These are phyloP conservation scores for Deinandra increscens DNA, from an alignment of 129 eudicot species.

Conservation along the genomic window DNA sequence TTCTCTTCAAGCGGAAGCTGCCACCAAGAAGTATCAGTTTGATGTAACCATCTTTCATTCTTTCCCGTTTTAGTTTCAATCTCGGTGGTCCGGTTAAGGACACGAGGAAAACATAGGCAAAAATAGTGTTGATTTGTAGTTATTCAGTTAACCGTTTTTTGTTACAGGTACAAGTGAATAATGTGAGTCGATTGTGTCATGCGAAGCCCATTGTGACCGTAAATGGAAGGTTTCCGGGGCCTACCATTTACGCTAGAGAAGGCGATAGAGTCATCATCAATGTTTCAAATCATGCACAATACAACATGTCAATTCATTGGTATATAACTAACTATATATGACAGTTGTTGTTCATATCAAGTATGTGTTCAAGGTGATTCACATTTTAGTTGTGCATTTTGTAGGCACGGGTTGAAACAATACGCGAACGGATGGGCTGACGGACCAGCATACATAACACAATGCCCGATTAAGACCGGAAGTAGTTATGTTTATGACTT, in stretches of 20 bases:
- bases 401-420: conserved; percentile 54
- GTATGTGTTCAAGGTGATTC: neutral
- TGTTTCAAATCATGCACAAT: conserved; percentile 41
- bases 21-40: conserved; percentile 45
- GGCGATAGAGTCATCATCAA: conserved; percentile 49
- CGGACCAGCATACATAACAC: conserved; percentile 53
- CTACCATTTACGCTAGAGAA: conserved; percentile 51
- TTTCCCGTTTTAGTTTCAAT: too few species aligned
- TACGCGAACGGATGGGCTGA: conserved; percentile 55
- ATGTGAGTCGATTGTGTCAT: conserved; percentile 55
- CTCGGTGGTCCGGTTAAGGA: too few species aligned
- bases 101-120: too few species aligned
- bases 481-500: conserved; percentile 41
- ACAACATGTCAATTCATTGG: conserved; percentile 50
- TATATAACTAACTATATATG: conserved; percentile 19
- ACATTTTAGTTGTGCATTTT: neutral
- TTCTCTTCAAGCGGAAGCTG: conserved; percentile 32
- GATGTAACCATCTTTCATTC: conserved; percentile 27
- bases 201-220: conserved; percentile 49
- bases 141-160: too few species aligned
- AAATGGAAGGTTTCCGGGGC: conserved; percentile 52
- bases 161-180: conserved; percentile 48
- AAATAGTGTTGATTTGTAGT: too few species aligned
- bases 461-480: conserved; percentile 45
- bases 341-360: neutral